Evolutionary conservation across 2,329 filamentous ascomycete species (phyloP).

Genomic region (Colletotrichum simmondsii): DNA sequence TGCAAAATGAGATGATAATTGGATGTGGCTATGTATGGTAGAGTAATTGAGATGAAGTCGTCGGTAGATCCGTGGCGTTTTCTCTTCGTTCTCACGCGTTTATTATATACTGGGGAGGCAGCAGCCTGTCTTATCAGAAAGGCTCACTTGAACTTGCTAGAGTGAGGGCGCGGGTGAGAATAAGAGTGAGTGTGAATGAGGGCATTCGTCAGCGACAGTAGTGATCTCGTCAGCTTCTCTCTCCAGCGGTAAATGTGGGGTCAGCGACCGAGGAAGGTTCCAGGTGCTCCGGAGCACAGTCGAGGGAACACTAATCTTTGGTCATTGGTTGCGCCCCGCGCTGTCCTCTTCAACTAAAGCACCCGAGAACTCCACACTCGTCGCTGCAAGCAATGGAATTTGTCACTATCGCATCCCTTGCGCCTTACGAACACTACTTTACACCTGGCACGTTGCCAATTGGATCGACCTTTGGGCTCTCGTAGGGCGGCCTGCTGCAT

Average conservation of each 20-base stretch:
- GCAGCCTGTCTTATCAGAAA: background rate
- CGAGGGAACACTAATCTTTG: background rate
- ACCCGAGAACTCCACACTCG: background rate
- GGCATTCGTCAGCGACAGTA: background rate
- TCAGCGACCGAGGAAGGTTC: slow-evolving; percentile 21
- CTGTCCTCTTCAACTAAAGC: background rate
- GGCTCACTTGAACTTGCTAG: slow-evolving; percentile 11
- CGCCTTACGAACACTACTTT: no score
- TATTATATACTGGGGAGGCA: background rate
- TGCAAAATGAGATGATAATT: background rate
- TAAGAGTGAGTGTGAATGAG: background rate
- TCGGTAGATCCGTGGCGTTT: no score
- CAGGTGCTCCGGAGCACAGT: slow-evolving; percentile 11
- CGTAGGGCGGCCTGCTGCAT: slow-evolving; percentile 15
- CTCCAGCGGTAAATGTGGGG: slow-evolving; percentile 9
- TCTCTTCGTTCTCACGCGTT: background rate
- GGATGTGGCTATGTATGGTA: background rate
- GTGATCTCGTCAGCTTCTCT: slow-evolving; percentile 12
- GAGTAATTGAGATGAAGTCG: background rate
- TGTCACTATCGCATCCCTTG: background rate
- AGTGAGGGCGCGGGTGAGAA: no score
- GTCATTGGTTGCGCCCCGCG: background rate
- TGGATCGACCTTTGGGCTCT: background rate
- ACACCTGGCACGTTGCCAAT: background rate
- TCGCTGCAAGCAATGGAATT: background rate